Evolutionary conservation across 2,329 filamentous ascomycete species (phyloP).

Genomic region (Fusarium sp.): DNA sequence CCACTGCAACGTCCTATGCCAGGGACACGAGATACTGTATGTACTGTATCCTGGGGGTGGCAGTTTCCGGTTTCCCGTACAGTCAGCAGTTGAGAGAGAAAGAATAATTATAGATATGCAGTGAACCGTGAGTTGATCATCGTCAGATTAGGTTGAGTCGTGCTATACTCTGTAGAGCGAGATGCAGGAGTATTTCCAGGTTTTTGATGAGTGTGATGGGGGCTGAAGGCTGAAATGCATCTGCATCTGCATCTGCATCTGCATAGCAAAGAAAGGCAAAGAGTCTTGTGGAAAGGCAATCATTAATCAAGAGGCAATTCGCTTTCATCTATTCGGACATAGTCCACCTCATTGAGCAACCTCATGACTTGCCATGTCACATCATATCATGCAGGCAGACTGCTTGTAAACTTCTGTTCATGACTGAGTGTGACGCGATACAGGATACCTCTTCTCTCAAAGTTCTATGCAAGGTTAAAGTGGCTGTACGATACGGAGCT

Average conservation of each 20-base stretch:
- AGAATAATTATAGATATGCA: conserved; percentile 9
- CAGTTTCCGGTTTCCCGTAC: not conserved
- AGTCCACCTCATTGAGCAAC: not conserved
- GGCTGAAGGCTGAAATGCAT: conserved; percentile 16
- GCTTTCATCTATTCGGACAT: not conserved
- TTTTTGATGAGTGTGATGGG: conserved; percentile 3
- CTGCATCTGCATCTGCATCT: not conserved
- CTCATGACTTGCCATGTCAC: not conserved
- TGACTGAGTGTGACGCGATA: conserved; percentile 19
- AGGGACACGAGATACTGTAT: conserved; percentile 12
- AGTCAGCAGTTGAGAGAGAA: not conserved
- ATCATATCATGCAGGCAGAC: not conserved
- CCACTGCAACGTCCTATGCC: conserved; percentile 25
- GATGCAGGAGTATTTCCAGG: conserved; percentile 1
- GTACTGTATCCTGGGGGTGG: not conserved
- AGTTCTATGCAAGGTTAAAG: conserved; percentile 6
- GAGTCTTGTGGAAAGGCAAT: not conserved
- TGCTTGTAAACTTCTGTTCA: not conserved
- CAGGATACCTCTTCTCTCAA: not conserved
- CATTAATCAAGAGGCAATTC: not conserved
- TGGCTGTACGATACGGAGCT: conserved; percentile 31
- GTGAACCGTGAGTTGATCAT: conserved; percentile 3
- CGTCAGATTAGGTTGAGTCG: not conserved
- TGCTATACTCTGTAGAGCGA: not conserved
- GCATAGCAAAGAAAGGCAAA: conserved; percentile 21